Evolutionary conservation across 1,284 basidiomycete species (phyloP), one percentile per base, ranked within the genome.

Genomic region (Cryptococcus floricola): DNA sequence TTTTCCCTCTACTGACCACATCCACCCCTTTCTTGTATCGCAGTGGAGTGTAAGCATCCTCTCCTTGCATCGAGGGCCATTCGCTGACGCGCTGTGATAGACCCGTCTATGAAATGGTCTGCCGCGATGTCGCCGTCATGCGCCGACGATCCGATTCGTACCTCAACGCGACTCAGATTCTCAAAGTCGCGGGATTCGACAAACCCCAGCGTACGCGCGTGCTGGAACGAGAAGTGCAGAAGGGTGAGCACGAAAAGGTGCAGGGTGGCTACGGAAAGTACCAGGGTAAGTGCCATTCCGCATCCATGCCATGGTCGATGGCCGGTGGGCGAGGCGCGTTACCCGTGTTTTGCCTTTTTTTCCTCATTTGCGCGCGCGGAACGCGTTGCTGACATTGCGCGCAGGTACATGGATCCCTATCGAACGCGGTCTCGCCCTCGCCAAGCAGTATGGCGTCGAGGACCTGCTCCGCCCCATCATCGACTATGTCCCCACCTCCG

Each of bases 241-340:
- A 98, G 77, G 96, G 94, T 27, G 89, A 92, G 65, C 96, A 99
- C 76, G 96, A 98, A 78, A 99, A 99, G 77, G 93, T 99, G 0
- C 96, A 99, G 76, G 96, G 96, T 38, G 96, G 96, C 0, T 99
- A 98, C 77, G 96, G 96, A 65, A 99, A 98, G 79, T 98, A 98
- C 76, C 96, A 99, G 83, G 96, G 94, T 94, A 60, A 61, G 85
- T 74, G 18, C 31, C 31, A n/a, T 10, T 46, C 10, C 23, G 13
- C 45, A 16, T 42, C 7, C 14, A 19, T 43, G 18, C 46, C 13
- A 27, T 25, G 14, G 45, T 19, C 23, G 18, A 42, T 55, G 27
- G 31, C 42, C 42, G 25, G 10, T 14, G 42, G 42, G 14, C 4
- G 18, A 18, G 42, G 18, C 4, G 42, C 25, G 18, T 18, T 9